Percentiles rank a stretch among this genome's conserved stretches.
phyloP scores from a whole-genome alignment of 2,329 filamentous ascomycete genomes.

The Cladobotryum protrusum region DNA sequence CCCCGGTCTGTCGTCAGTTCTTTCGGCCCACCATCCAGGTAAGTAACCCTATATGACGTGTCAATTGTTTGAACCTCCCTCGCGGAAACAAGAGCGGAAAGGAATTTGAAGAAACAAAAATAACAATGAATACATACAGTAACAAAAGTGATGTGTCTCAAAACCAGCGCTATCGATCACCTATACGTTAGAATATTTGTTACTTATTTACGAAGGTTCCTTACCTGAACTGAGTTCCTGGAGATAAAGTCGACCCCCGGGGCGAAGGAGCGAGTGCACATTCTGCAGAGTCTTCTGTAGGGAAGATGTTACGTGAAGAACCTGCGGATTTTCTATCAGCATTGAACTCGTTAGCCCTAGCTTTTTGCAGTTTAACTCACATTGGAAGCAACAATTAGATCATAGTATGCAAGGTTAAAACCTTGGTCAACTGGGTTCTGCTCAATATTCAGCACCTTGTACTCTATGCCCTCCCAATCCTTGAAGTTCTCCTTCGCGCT shows the following conservation, averaged over 20 bases:
- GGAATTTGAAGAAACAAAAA: background rate
- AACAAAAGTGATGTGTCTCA: background rate
- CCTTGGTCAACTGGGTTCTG: slow-evolving; percentile 5
- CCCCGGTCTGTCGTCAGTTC: background rate
- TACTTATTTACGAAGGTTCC: slow-evolving; percentile 6
- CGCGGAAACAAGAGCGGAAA: too few species aligned
- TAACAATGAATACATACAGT: too few species aligned
- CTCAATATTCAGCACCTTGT: slow-evolving; percentile 20
- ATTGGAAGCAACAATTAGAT: slow-evolving; percentile 8
- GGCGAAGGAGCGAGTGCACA: background rate
- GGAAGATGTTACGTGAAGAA: slow-evolving; percentile 6
- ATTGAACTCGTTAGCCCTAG: background rate
- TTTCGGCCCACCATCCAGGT: background rate
- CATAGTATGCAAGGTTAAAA: slow-evolving; percentile 3
- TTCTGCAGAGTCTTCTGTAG: slow-evolving; percentile 1
- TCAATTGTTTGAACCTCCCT: too few species aligned
- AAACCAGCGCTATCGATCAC: background rate
- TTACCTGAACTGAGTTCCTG: slow-evolving; percentile 9
- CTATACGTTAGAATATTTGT: too few species aligned
- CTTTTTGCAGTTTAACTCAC: background rate
- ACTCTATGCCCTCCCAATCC: slow-evolving; percentile 6
- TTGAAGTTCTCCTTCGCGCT: slow-evolving; percentile 17
- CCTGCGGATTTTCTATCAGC: background rate
- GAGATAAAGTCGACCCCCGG: slow-evolving; percentile 2
- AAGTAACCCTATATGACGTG: background rate